A percentile compares a stretch with the other conserved stretches of the same genome.
Evolutionary conservation across 1,284 basidiomycete species (phyloP).

Genomic region (Apiotrichum montevideense): DNA sequence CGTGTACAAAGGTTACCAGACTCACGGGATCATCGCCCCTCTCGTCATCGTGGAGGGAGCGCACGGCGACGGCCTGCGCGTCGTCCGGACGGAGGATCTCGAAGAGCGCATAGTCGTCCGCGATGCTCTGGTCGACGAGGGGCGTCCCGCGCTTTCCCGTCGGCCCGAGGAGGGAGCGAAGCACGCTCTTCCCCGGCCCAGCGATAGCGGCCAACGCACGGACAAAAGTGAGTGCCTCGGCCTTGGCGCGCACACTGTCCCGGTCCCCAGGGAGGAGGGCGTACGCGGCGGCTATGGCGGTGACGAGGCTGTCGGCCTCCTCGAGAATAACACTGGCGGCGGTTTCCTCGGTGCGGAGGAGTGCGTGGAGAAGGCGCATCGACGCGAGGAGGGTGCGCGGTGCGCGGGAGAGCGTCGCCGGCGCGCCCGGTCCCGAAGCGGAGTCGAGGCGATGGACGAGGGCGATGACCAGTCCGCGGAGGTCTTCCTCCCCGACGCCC

Average conservation of each 20-base stretch:
- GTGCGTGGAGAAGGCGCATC: conserved; percentile 10
- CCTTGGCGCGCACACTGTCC: conserved; percentile 15
- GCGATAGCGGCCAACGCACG: conserved; percentile 17
- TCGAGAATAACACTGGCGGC: conserved; percentile 2
- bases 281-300: conserved; percentile 22
- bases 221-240: conserved; percentile 23
- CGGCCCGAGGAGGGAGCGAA: conserved; percentile 18
- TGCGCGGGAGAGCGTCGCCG: not conserved
- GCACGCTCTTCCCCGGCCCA: conserved; percentile 9
- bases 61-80: conserved; percentile 5
- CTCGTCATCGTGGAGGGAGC: conserved; percentile 20
- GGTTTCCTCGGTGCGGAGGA: conserved; percentile 4
- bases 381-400: conserved; percentile 2
- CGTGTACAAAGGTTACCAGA: not conserved
- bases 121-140: conserved; percentile 14
- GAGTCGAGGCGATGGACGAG: not conserved
- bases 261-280: conserved; percentile 3
- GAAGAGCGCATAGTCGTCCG: conserved; percentile 20
- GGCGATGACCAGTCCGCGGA: not conserved
- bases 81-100: conserved; percentile 1
- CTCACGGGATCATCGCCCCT: conserved; percentile 18
- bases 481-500: not conserved
- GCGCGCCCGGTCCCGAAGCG: not conserved
- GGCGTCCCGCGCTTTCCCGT: conserved; percentile 4
- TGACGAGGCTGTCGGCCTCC: conserved; percentile 14